phyloP scores from a whole-genome alignment of 1,284 basidiomycete species.

The Ganoderma multipileum region DNA sequence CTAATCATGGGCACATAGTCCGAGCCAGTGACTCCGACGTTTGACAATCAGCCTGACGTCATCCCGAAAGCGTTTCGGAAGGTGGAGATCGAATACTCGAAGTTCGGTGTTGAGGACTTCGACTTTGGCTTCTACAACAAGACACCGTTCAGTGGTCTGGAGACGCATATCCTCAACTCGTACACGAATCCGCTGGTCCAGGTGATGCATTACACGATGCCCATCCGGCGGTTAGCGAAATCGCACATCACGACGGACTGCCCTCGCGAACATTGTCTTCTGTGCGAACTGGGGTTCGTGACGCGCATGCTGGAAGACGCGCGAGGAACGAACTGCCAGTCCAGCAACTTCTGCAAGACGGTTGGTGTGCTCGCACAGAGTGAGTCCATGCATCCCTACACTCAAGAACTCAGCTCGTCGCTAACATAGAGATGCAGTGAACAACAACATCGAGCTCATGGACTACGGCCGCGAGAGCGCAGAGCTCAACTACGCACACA shows the following conservation, averaged over 20 bases:
- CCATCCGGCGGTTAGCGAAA: constrained; percentile 85
- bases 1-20: constrained; percentile 39
- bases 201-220: constrained; percentile 84
- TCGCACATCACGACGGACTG: constrained; percentile 92
- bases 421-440: constrained; percentile 34
- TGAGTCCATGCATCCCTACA: constrained; percentile 41
- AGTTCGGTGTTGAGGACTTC: constrained; percentile 99
- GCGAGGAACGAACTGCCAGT: constrained; percentile 92
- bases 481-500: constrained; percentile 81
- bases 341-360: constrained; percentile 95
- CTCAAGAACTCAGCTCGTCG: constrained; percentile 32
- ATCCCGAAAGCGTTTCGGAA: constrained; percentile 89
- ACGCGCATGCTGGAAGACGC: constrained; percentile 97
- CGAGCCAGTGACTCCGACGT: constrained; percentile 55
- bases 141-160: constrained; percentile 90
- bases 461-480: constrained; percentile 84
- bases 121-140: constrained; percentile 98
- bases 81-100: constrained; percentile 98
- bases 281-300: constrained; percentile 97
- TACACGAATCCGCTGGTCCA: constrained; percentile 96
- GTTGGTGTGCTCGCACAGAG: constrained; percentile 84
- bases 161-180: constrained; percentile 97
- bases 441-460: constrained; percentile 87
- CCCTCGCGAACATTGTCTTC: constrained; percentile 87
- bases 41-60: constrained; percentile 58